Percentiles rank a stretch among this genome's conserved stretches.
Evolutionary conservation across 129 eudicot species (phyloP).

Genomic region (Gnaphalium uliginosum): DNA sequence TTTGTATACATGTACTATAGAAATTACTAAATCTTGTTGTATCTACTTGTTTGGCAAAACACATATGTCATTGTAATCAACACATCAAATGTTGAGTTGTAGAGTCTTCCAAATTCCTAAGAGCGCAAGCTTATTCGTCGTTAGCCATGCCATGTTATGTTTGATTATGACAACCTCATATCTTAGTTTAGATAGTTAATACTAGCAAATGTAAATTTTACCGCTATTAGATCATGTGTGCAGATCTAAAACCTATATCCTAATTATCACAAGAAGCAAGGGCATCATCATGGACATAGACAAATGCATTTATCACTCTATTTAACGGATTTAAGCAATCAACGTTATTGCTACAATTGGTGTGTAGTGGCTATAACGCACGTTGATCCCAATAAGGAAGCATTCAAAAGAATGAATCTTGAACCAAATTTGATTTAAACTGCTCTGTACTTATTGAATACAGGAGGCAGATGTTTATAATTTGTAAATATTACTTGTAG

Average conservation of each 20-base stretch:
- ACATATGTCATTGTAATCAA: not conserved
- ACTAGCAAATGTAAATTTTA: not conserved
- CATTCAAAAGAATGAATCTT: slow-evolving; percentile 1
- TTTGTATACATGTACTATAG: not conserved
- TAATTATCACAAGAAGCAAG: not conserved
- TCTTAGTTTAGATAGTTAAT: not conserved
- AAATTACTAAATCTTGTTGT: not conserved
- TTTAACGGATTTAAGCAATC: slow-evolving; percentile 11
- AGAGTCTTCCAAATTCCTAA: not conserved
- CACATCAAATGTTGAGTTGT: not conserved
- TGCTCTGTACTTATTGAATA: slow-evolving; percentile 3
- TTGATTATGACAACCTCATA: not conserved
- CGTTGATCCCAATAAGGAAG: slow-evolving; percentile 15
- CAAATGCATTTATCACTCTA: not conserved
- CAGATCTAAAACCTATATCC: not conserved
- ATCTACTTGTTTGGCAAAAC: not conserved
- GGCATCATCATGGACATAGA: not conserved
- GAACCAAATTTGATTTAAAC: slow-evolving; percentile 15
- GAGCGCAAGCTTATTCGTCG: not conserved
- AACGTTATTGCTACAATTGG: not conserved
- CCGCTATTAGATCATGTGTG: not conserved
- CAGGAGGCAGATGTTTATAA: not conserved
- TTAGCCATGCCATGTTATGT: not conserved
- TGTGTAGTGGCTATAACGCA: not conserved
- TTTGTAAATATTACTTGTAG: too few relatives aligned